Evolutionary conservation across 805 yeast genomes (phyloP).

Genomic region (Yarrowia phangngaensis): DNA sequence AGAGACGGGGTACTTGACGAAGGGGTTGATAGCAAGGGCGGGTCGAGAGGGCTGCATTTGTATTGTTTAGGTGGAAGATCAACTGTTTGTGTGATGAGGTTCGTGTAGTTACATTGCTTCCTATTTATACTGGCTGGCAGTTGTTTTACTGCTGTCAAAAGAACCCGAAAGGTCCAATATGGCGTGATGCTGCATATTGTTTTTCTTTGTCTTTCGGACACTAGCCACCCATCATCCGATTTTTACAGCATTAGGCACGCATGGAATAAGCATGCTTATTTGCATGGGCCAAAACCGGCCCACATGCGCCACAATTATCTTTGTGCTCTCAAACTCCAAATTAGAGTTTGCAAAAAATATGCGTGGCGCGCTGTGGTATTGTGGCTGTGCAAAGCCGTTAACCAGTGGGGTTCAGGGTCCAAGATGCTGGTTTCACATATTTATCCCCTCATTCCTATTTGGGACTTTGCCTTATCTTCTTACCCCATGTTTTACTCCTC

Average conservation of each 20-base stretch:
- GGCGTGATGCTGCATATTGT: conserved; percentile 14
- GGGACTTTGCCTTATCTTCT: too few relatives aligned
- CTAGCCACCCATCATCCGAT: conserved; percentile 8
- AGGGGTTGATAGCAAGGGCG: conserved; percentile 18
- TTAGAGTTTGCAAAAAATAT: too few relatives aligned
- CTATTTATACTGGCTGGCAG: conserved; percentile 26
- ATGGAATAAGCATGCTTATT: not conserved
- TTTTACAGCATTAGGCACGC: conserved; percentile 12
- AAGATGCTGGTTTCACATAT: too few relatives aligned
- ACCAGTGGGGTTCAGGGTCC: too few relatives aligned
- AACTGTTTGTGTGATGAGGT: conserved; percentile 16
- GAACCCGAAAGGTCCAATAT: conserved; percentile 2
- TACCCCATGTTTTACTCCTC: too few relatives aligned
- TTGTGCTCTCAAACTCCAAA: too few relatives aligned
- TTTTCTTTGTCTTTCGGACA: conserved; percentile 6
- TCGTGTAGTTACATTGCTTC: conserved; percentile 14
- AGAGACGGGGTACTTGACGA: conserved; percentile 21
- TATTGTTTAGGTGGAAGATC: conserved; percentile 9
- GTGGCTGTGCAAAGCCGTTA: too few relatives aligned
- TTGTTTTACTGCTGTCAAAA: too few relatives aligned
- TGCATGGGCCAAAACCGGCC: conserved; percentile 6
- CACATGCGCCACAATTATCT: conserved; percentile 20
- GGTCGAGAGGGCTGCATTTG: conserved; percentile 27
- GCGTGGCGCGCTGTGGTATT: too few relatives aligned
- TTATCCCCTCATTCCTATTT: too few relatives aligned